Evolutionary conservation across 257 asterid species (phyloP), one percentile per base, ranked within the genome.

Genomic region (Solanum sitiens): DNA sequence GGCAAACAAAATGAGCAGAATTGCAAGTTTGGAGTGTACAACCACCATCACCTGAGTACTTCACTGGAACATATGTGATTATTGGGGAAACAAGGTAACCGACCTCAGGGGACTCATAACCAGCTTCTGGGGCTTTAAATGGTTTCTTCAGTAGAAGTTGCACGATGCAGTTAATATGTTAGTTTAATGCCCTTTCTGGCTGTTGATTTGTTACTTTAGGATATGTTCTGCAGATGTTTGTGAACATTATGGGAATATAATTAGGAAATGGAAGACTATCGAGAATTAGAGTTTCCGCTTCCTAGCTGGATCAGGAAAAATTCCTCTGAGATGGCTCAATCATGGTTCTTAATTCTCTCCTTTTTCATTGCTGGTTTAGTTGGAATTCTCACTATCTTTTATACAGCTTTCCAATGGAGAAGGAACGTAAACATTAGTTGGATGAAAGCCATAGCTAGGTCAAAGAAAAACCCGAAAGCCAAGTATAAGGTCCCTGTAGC

Each of bases 381-480:
- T 83, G 99, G 99, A 82, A 90, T 97, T 74, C 83, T 93, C 86
- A 96, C 99, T 32, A 96, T 97, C 71, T 91, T 93, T 61, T 96
- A 93, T 86, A 93, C 98, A 1, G 98, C 98, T 88, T 96, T 93
- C 84, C 98, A 95, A 75, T 97, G 99, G 99, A 94, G 98, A 93
- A 94, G 98, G 88, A 96, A 95, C 50, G 93, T 96, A 86, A 96
- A 93, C 86, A 76, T 94, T 88, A 94, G 93, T 87, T 97, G 99
- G 99, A 95, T 92, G 98, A 96, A 91, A 91, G 98, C 99, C 93
- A 94, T 96, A 89, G 98, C 98, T 37, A 91, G 98, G 93, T 97
- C 99, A 68, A 97, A 96, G 94, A 96, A 94, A 90, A 94, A 94
- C 77, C 99, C 98, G 5, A 97, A 96, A 94, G 87, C 95, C 70